Percentiles rank a stretch among this genome's conserved stretches.
Evolutionary conservation across 2,329 filamentous ascomycete species (phyloP).

Genomic region (Hirsutella thompsonii): DNA sequence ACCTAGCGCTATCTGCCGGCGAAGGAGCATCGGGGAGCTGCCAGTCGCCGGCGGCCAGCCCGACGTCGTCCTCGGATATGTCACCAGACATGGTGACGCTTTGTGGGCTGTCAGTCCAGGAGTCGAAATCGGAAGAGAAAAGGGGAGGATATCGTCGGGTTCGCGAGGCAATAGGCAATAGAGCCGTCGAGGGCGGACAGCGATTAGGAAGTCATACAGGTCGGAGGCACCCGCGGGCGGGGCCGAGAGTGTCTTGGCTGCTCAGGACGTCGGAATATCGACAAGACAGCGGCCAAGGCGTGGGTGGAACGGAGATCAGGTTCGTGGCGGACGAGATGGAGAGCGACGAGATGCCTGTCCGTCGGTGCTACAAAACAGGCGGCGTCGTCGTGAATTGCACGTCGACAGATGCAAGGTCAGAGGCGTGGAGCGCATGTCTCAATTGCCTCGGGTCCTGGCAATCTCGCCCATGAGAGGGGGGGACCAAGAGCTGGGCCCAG

Average conservation of each 20-base stretch:
- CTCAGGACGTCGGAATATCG: not conserved
- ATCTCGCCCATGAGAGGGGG: constrained; percentile 21
- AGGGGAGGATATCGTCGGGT: too few species aligned
- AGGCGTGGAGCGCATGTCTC: constrained; percentile 23
- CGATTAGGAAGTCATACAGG: constrained; percentile 6
- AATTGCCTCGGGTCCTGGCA: constrained; percentile 22
- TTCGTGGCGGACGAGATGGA: not conserved
- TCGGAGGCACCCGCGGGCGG: constrained; percentile 1
- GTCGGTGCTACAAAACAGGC: constrained; percentile 2
- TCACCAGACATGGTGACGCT: constrained; percentile 18
- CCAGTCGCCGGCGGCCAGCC: constrained; percentile 22
- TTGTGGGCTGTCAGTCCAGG: not conserved
- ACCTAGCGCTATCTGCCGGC: constrained; percentile 29
- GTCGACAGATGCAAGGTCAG: constrained; percentile 19
- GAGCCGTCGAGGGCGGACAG: not conserved
- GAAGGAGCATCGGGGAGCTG: constrained; percentile 21
- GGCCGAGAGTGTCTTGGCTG: not conserved
- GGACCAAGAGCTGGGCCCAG: constrained; percentile 9
- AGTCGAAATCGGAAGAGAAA: not conserved
- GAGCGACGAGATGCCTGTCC: not conserved
- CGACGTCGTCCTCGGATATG: constrained; percentile 31
- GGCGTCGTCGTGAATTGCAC: constrained; percentile 9
- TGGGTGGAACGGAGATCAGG: not conserved
- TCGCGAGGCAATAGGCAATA: too few species aligned
- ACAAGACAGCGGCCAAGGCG: not conserved